These are phyloP conservation scores for Prunus padus DNA, from an alignment of 306 rosid species.

Conservation along the genomic window DNA sequence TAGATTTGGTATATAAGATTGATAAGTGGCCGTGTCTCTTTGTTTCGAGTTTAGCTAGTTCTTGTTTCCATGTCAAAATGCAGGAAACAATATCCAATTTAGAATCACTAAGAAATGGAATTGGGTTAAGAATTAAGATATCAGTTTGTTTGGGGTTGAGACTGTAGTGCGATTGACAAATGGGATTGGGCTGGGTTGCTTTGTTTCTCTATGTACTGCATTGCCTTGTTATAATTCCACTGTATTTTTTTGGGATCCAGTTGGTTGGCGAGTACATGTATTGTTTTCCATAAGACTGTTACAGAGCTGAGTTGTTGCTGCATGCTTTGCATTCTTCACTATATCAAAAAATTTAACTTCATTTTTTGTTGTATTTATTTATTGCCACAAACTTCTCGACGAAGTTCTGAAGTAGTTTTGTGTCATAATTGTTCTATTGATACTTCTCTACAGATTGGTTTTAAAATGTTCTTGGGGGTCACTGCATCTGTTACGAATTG, in stretches of 20 bases:
- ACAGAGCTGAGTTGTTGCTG: neutral
- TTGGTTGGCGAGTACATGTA: neutral
- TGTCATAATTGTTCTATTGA: neutral
- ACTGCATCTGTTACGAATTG: constrained; percentile 88
- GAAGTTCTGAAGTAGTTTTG: neutral
- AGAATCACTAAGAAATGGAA: neutral
- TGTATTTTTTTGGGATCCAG: neutral
- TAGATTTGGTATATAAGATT: neutral
- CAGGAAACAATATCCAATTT: neutral
- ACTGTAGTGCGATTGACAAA: neutral
- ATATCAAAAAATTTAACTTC: neutral
- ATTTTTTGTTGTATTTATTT: neutral
- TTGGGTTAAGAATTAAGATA: neutral
- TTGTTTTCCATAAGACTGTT: neutral
- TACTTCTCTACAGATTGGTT: constrained; percentile 66
- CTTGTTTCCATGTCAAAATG: neutral
- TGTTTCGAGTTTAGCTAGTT: neutral
- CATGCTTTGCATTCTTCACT: neutral
- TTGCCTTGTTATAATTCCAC: neutral
- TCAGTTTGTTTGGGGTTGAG: neutral
- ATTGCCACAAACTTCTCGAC: neutral
- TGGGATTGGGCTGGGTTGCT: neutral
- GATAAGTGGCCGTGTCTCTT: neutral
- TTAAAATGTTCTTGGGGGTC: constrained; percentile 94
- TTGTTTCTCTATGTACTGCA: neutral